A percentile compares a stretch with the other conserved stretches of the same genome.
These are phyloP conservation scores for Gorgonomyces haynaldii DNA, from an alignment of 192 early-diverging fungal genomes.

Conservation along the genomic window DNA sequence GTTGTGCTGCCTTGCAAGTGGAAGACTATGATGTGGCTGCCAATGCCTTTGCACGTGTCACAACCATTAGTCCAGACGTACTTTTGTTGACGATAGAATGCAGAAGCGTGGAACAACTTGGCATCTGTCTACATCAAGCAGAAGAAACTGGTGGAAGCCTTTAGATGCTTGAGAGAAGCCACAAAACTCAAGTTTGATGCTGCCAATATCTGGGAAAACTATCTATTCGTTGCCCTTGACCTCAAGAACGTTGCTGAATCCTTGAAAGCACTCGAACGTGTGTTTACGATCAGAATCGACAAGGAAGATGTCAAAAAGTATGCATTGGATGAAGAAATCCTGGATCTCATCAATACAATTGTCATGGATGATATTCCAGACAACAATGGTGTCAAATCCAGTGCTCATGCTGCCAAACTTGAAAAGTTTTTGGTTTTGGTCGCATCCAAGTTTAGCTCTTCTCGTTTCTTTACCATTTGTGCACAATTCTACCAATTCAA, in stretches of 20 bases:
- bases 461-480: slow-evolving; percentile 63
- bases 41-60: slow-evolving; percentile 64
- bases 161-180: slow-evolving; percentile 70
- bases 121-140: slow-evolving; percentile 70
- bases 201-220: slow-evolving; percentile 92
- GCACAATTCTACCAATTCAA: slow-evolving; percentile 67
- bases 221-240: slow-evolving; percentile 65
- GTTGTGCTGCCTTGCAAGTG: slow-evolving; percentile 79
- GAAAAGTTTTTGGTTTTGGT: slow-evolving; percentile 59
- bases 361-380: slow-evolving; percentile 18
- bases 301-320: slow-evolving; percentile 43
- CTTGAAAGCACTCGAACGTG: slow-evolving; percentile 69
- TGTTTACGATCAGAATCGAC: slow-evolving; percentile 67
- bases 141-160: slow-evolving; percentile 61
- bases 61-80: slow-evolving; percentile 51
- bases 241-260: slow-evolving; percentile 70
- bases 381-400: slow-evolving; percentile 34
- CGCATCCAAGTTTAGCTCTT: slow-evolving; percentile 58
- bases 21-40: slow-evolving; percentile 65
- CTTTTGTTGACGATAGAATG: slow-evolving; percentile 40
- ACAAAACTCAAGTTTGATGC: slow-evolving; percentile 65
- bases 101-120: slow-evolving; percentile 96
- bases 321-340: slow-evolving; percentile 68
- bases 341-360: slow-evolving; percentile 7
- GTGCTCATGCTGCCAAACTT: slow-evolving; percentile 37